A percentile compares a stretch with the other conserved stretches of the same genome.
phyloP scores from a whole-genome alignment of 345 rosid genomes.

The Schrenkiella parvula region DNA sequence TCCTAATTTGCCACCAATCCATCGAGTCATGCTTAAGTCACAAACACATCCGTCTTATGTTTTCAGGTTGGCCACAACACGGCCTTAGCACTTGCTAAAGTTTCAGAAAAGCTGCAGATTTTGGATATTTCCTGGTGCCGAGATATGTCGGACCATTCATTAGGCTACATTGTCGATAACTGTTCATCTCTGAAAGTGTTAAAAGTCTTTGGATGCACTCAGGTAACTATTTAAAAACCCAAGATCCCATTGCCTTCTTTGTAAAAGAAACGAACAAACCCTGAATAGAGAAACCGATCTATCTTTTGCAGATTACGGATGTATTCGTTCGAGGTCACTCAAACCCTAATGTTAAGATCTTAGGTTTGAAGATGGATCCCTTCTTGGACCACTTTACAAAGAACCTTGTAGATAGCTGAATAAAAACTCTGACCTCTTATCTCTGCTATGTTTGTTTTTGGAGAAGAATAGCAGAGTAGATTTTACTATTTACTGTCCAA shows the following conservation, averaged over 20 bases:
- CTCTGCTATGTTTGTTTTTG: slow-evolving; percentile 10
- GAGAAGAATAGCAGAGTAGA: background rate
- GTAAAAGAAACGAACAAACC: background rate
- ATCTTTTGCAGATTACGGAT: slow-evolving; percentile 57
- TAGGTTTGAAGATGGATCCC: slow-evolving; percentile 64
- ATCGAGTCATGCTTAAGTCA: background rate
- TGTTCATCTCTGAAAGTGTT: slow-evolving; percentile 63
- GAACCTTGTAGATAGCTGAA: slow-evolving; percentile 5
- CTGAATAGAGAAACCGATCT: background rate
- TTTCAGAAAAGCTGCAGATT: slow-evolving; percentile 43
- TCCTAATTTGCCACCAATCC: background rate
- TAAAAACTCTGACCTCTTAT: background rate
- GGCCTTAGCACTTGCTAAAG: slow-evolving; percentile 60
- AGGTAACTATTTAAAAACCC: slow-evolving; percentile 39
- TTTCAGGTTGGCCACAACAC: slow-evolving; percentile 65
- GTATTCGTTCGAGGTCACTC: slow-evolving; percentile 67
- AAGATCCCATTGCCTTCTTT: background rate
- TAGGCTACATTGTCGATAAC: slow-evolving; percentile 82
- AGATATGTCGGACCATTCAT: slow-evolving; percentile 53
- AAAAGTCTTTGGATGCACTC: slow-evolving; percentile 84
- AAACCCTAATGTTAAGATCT: slow-evolving; percentile 50
- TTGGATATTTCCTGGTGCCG: slow-evolving; percentile 90
- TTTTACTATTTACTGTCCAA: background rate
- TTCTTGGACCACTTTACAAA: slow-evolving; percentile 36
- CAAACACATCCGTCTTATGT: background rate